Conservation (phyloP, 768 basidiomycete genomes). For the Lactarius indigo region DNA sequence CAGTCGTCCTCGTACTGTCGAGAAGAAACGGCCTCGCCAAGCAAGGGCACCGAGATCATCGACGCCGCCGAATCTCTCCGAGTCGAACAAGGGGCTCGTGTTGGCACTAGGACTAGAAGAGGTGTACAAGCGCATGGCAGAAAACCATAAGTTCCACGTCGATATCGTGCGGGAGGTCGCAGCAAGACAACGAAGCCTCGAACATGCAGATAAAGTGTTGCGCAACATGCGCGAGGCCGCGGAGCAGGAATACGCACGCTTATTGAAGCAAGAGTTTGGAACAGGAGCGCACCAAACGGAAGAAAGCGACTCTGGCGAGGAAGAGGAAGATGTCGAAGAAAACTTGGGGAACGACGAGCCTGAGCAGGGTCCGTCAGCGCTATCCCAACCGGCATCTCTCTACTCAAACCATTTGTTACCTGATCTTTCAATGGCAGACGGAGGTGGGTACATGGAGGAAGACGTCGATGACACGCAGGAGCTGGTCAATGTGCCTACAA, state of each 20-base stretch:
- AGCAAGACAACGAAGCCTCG: conserved; percentile 34
- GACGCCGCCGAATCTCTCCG: conserved; percentile 22
- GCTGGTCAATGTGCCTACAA: background rate
- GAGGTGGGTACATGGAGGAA: background rate
- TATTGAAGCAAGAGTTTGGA: background rate
- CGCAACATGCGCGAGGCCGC: conserved; percentile 38
- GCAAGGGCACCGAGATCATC: conserved; percentile 2
- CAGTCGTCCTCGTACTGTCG: conserved; percentile 5
- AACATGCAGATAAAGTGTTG: conserved; percentile 39
- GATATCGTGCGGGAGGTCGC: conserved; percentile 42
- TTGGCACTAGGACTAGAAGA: conserved; percentile 32
- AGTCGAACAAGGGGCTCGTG: conserved; percentile 25
- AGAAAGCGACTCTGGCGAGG: conserved; percentile 18
- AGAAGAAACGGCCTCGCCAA: conserved; percentile 1
- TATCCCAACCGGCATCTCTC: background rate
- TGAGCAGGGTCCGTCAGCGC: background rate
- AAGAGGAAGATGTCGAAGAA: conserved; percentile 8
- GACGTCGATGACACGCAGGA: background rate
- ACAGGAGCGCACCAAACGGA: conserved; percentile 3
- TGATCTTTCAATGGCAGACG: background rate
- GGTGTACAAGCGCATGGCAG: conserved; percentile 40
- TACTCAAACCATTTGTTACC: background rate
- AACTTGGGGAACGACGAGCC: conserved; percentile 11
- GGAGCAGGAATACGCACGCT: conserved; percentile 28
- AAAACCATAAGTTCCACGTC: conserved; percentile 43